Conservation (phyloP, 805 yeast genomes). For the Saccharomycopsis malanga region DNA sequence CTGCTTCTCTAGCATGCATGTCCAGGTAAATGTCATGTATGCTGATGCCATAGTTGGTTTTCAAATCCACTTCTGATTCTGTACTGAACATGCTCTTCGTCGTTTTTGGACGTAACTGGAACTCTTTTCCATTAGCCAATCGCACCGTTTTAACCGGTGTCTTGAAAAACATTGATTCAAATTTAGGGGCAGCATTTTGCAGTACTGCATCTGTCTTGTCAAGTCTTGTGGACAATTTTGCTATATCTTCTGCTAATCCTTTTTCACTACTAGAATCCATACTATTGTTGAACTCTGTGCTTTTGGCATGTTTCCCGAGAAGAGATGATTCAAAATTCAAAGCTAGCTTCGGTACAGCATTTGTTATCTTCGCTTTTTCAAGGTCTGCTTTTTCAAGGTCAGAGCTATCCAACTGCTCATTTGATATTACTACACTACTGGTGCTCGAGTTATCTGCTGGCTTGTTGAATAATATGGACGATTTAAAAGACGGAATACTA, state of each 20-base stretch:
- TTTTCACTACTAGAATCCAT: background rate
- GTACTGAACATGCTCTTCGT: background rate
- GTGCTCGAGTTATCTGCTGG: background rate
- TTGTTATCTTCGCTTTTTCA: background rate
- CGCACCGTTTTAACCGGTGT: slow-evolving; percentile 7
- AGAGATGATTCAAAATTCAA: background rate
- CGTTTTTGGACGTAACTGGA: slow-evolving; percentile 13
- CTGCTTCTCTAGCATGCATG: slow-evolving; percentile 26
- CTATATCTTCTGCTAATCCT: background rate
- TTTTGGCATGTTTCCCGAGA: background rate
- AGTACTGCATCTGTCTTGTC: background rate
- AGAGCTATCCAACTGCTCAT: background rate
- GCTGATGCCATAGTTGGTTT: slow-evolving; percentile 32
- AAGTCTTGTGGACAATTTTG: background rate
- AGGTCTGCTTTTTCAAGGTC: background rate
- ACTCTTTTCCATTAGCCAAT: slow-evolving; percentile 6
- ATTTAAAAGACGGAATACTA: slow-evolving; percentile 23
- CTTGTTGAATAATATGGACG: slow-evolving; percentile 2
- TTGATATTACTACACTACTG: background rate
- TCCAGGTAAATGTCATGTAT: slow-evolving; percentile 32
- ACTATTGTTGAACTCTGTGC: background rate
- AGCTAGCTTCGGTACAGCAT: background rate
- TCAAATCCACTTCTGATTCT: background rate
- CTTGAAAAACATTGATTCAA: slow-evolving; percentile 3
- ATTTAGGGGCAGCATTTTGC: background rate